Base-by-base conservation (phyloP, 1,284 basidiomycete species). In the Ganoderma lingzhi region DNA sequence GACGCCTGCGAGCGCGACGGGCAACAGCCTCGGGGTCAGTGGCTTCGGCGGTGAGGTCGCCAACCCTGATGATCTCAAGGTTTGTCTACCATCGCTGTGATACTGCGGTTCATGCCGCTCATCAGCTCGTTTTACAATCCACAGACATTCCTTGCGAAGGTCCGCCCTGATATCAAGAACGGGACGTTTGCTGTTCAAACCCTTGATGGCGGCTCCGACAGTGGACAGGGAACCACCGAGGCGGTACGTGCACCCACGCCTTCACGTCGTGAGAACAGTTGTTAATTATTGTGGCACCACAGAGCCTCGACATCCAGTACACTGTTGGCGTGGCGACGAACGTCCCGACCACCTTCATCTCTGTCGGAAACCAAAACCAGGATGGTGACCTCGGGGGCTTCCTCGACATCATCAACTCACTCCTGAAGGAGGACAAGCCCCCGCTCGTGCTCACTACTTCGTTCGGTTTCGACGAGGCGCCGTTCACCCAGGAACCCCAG, bases 301-400 rank as follows among this genome's bases (percentile, higher is more conserved):
- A 60, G 60, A 88, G 89, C 75, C 81, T 91, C 12, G 88, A 91
- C 74, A 86, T 90, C 56, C 88, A 92, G 80, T 90, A 90, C 70
- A 86, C 88, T 5, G 86, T 84, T 19, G 88, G 85, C n/a, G 79
- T 92, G 87, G 87, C 80, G 87, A 87, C 81, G 84, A 85, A 82
- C 83, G 73, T 76, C 28, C 67, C 75, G 30, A 68, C 69, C 14
- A 78, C 55, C 37, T 73, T 74, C 63, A 62, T 74, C 37, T 69
- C 73, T 41, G 75, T 74, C 37, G 76, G 75, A 19, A 53, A 70
- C 37, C 39, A 74, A 12, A 72, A 60, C 62, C 63, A 75, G 39
- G 77, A 76, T 37, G 76, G 75, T 28, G 72, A 68, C 23, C 72
- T 77, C 41, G 68, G 55, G 10, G 76, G 76, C 32, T 77, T 80